Evolutionary conservation across 495 filamentous ascomycete species (phyloP).

Genomic region (Aspergillus avenaceus): DNA sequence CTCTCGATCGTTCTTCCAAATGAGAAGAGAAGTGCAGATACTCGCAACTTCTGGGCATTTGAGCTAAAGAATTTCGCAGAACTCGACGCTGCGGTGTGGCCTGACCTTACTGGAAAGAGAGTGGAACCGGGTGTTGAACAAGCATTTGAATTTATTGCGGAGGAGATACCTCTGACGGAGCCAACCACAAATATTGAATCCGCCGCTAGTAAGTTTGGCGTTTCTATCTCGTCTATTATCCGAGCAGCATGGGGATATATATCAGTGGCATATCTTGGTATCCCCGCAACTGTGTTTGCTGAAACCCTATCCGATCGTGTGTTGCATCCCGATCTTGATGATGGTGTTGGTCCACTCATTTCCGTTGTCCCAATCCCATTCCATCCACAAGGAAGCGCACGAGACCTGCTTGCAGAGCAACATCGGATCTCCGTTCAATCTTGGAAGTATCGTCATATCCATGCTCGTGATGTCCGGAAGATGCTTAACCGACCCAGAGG

Average conservation of each 20-base stretch:
- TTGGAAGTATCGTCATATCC: conserved; percentile 22
- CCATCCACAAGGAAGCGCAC: conserved; percentile 12
- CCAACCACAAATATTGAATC: conserved; percentile 14
- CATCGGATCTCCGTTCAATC: conserved; percentile 19
- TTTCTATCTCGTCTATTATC: conserved; percentile 29
- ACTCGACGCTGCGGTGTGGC: conserved; percentile 25
- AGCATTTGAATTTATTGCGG: conserved; percentile 11
- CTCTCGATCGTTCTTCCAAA: conserved; percentile 19
- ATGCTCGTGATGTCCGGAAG: conserved; percentile 25
- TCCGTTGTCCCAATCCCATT: conserved; percentile 32
- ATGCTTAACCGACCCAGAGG: conserved; percentile 20
- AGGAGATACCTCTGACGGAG: conserved; percentile 12
- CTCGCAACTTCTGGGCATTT: conserved; percentile 23
- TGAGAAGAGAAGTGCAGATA: conserved; percentile 7
- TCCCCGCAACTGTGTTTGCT: conserved; percentile 27
- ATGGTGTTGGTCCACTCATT: conserved; percentile 27
- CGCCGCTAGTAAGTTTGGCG: conserved; percentile 19
- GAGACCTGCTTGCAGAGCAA: conserved; percentile 20
- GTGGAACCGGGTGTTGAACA: conserved; percentile 11
- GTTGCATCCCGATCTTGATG: conserved; percentile 19
- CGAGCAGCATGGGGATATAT: conserved; percentile 28
- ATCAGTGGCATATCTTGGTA: conserved; percentile 26
- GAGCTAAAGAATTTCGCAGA: conserved; percentile 16
- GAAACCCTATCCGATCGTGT: conserved; percentile 31
- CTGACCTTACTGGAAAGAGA: conserved; percentile 23